Conservation (phyloP, 495 filamentous ascomycete genomes). For the Pseudomonodictys pantanalensis region DNA sequence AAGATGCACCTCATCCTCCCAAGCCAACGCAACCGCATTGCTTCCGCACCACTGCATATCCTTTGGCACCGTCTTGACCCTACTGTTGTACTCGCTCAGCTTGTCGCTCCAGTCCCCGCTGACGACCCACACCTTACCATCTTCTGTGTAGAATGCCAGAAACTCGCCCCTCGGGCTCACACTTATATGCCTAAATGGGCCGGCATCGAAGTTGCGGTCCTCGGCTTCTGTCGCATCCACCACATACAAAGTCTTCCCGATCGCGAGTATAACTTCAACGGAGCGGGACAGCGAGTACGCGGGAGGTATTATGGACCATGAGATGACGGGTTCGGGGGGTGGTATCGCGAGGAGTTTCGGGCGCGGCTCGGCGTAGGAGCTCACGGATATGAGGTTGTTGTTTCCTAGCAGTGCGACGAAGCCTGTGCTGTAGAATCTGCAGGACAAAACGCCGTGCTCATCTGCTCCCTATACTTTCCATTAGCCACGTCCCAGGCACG, state of each 20-base stretch:
- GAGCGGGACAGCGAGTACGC: slow-evolving; percentile 88
- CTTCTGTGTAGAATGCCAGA: slow-evolving; percentile 77
- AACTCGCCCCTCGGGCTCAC: slow-evolving; percentile 89
- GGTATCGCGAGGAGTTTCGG: slow-evolving; percentile 77
- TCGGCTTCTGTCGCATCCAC: slow-evolving; percentile 86
- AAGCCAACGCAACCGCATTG: slow-evolving; percentile 87
- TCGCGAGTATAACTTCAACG: slow-evolving; percentile 88
- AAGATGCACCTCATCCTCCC: slow-evolving; percentile 98
- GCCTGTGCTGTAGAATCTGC: slow-evolving; percentile 85
- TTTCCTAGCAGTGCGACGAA: slow-evolving; percentile 92
- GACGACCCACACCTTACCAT: slow-evolving; percentile 88
- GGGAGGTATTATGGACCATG: slow-evolving; percentile 87
- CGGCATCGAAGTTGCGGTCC: slow-evolving; percentile 83
- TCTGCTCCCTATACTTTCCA: slow-evolving; percentile 68
- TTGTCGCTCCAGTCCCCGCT: slow-evolving; percentile 90
- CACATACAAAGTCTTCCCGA: slow-evolving; percentile 78
- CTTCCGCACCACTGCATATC: slow-evolving; percentile 95
- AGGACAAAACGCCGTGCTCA: slow-evolving; percentile 78
- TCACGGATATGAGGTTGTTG: slow-evolving; percentile 81
- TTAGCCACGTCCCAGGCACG: too few species aligned
- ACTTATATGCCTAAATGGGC: slow-evolving; percentile 84
- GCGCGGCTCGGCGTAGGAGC: slow-evolving; percentile 85
- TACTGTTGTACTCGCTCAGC: slow-evolving; percentile 86
- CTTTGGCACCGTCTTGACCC: slow-evolving; percentile 78
- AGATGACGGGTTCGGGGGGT: slow-evolving; percentile 74